These are phyloP conservation scores for Aphanomyces astaci DNA, from an alignment of 352 stramenopile species.

Conservation along the genomic window DNA sequence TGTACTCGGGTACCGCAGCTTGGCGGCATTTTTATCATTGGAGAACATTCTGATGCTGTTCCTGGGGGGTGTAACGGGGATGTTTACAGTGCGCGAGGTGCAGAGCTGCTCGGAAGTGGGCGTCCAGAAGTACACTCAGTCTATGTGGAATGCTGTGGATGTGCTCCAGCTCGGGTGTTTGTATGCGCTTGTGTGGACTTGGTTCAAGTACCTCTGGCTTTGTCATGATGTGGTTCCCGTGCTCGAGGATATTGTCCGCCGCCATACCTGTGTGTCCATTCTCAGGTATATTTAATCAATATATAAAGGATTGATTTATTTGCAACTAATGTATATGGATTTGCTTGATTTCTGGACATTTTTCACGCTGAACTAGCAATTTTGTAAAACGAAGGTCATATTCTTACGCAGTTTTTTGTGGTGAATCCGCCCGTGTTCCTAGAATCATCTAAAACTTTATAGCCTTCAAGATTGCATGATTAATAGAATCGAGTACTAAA, in stretches of 20 bases:
- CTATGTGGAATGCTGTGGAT: slow-evolving; percentile 72
- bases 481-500: no score
- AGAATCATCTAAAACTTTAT: no score
- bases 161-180: slow-evolving; percentile 63
- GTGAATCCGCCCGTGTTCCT: no score
- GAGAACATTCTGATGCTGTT: slow-evolving; percentile 46
- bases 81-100: slow-evolving; percentile 40
- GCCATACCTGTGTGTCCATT: slow-evolving; percentile 37
- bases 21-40: slow-evolving; percentile 37
- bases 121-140: slow-evolving; percentile 55
- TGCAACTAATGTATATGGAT: no score
- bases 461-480: no score
- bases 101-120: slow-evolving; percentile 42
- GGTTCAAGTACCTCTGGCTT: slow-evolving; percentile 45
- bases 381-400: no score
- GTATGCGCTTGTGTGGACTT: slow-evolving; percentile 50
- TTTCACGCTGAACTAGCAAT: no score
- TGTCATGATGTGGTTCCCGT: slow-evolving; percentile 44
- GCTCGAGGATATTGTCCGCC: slow-evolving; percentile 41
- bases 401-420: no score
- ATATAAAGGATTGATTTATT: no score
- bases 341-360: no score
- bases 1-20: slow-evolving; percentile 30
- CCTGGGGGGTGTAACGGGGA: slow-evolving; percentile 39
- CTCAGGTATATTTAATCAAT: slow-evolving; percentile 28